A percentile compares a stretch with the other conserved stretches of the same genome.
Evolutionary conservation across 371 early-diverging fungal genomes (phyloP).

Genomic region (Mortierella sp.): DNA sequence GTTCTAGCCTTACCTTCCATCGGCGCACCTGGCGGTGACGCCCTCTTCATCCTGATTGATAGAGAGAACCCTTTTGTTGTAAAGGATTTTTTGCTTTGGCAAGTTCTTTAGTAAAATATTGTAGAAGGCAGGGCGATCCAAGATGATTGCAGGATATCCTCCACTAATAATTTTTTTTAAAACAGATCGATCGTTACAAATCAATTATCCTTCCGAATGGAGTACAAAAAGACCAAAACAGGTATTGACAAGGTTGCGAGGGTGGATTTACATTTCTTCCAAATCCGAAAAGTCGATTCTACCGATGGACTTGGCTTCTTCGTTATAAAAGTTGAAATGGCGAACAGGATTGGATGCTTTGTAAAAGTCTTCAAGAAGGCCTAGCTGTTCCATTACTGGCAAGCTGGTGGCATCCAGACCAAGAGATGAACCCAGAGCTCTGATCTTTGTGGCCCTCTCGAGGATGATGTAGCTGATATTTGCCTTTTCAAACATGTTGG

Average conservation of each 20-base stretch:
- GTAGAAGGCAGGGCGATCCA: conserved; percentile 45
- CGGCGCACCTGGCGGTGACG: conserved; percentile 34
- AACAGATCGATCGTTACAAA: neutral
- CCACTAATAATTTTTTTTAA: conserved; percentile 15
- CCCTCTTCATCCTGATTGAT: conserved; percentile 24
- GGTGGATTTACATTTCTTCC: conserved; percentile 32
- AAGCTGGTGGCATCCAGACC: conserved; percentile 37
- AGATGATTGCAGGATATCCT: conserved; percentile 41
- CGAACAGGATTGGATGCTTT: conserved; percentile 39
- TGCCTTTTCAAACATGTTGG: conserved; percentile 47
- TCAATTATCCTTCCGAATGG: neutral
- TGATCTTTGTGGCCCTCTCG: conserved; percentile 29
- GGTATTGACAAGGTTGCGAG: too few species aligned
- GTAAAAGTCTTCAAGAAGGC: conserved; percentile 37
- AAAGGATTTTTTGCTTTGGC: conserved; percentile 37
- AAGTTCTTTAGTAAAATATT: conserved; percentile 36
- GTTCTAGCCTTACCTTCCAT: conserved; percentile 25
- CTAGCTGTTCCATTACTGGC: conserved; percentile 46
- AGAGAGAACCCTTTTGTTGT: conserved; percentile 31
- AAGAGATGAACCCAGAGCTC: conserved; percentile 34
- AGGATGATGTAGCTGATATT: conserved; percentile 35
- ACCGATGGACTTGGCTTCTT: conserved; percentile 18
- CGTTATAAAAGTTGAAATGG: conserved; percentile 46
- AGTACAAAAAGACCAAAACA: too few species aligned
- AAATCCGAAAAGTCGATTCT: conserved; percentile 38